Evolutionary conservation across 495 filamentous ascomycete species (phyloP).

Genomic region (Wilcoxina mikolae): DNA sequence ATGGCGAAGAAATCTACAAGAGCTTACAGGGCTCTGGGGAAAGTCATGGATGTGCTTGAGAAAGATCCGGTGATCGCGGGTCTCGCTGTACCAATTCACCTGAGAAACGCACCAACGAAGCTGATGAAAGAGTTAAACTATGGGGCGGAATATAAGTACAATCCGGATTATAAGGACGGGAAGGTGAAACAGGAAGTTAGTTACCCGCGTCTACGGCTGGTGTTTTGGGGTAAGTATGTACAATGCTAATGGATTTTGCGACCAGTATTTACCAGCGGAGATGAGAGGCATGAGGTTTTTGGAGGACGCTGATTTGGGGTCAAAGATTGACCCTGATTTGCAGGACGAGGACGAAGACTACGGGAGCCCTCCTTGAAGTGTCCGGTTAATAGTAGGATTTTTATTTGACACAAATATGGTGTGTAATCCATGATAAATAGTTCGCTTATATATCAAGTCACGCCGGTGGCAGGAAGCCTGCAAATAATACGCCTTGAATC

Average conservation of each 20-base stretch:
- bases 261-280: slow-evolving; percentile 58
- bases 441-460: not conserved
- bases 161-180: slow-evolving; percentile 76
- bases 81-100: slow-evolving; percentile 68
- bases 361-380: too few relatives aligned
- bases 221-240: not conserved
- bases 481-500: slow-evolving; percentile 68
- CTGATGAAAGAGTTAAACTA: slow-evolving; percentile 87
- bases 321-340: slow-evolving; percentile 54
- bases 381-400: too few relatives aligned
- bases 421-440: too few relatives aligned
- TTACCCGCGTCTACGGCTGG: not conserved
- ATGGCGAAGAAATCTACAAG: slow-evolving; percentile 73
- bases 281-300: slow-evolving; percentile 57
- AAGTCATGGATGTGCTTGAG: slow-evolving; percentile 53
- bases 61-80: slow-evolving; percentile 64
- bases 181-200: slow-evolving; percentile 57
- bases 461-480: slow-evolving; percentile 92
- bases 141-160: slow-evolving; percentile 90
- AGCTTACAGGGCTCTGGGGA: slow-evolving; percentile 68
- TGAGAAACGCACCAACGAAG: slow-evolving; percentile 80
- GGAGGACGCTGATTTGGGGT: slow-evolving; percentile 69
- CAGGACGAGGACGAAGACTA: slow-evolving; percentile 11
- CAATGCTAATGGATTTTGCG: not conserved
- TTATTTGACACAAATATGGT: too few relatives aligned